phyloP scores from a whole-genome alignment of 2,329 filamentous ascomycete species.

The Ophiognomonia clavigignenti-juglandacearum region DNA sequence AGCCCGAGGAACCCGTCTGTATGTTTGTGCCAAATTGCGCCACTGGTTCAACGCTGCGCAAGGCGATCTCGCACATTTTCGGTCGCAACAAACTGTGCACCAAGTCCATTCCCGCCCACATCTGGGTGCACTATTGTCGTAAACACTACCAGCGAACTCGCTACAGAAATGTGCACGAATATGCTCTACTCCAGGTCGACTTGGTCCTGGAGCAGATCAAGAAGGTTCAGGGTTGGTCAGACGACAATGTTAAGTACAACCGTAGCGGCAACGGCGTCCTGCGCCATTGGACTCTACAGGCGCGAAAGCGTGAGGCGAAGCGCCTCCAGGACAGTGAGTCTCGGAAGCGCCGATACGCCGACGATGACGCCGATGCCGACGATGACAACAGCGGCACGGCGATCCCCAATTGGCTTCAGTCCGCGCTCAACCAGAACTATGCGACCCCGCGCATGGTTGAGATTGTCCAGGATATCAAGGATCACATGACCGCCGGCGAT shows the following conservation, averaged over 20 bases:
- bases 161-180: constrained; percentile 60
- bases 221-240: constrained; percentile 59
- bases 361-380: constrained; percentile 28
- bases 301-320: constrained; percentile 61
- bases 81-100: constrained; percentile 79
- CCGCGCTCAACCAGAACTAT: constrained; percentile 41
- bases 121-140: constrained; percentile 75
- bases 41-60: constrained; percentile 59
- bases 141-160: constrained; percentile 77
- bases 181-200: constrained; percentile 58
- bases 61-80: constrained; percentile 77
- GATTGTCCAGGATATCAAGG: constrained; percentile 41
- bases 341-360: constrained; percentile 13
- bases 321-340: constrained; percentile 37
- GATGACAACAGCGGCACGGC: constrained; percentile 32
- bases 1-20: constrained; percentile 32
- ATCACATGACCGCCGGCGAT: constrained; percentile 36
- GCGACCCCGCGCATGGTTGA: constrained; percentile 40
- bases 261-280: constrained; percentile 36
- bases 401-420: constrained; percentile 45
- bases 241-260: constrained; percentile 32
- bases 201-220: constrained; percentile 59
- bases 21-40: constrained; percentile 55
- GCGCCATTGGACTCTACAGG: constrained; percentile 54
- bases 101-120: constrained; percentile 59